Evolutionary conservation across 352 stramenopile genomes (phyloP).

Genomic region (Globisporangium radiosum): DNA sequence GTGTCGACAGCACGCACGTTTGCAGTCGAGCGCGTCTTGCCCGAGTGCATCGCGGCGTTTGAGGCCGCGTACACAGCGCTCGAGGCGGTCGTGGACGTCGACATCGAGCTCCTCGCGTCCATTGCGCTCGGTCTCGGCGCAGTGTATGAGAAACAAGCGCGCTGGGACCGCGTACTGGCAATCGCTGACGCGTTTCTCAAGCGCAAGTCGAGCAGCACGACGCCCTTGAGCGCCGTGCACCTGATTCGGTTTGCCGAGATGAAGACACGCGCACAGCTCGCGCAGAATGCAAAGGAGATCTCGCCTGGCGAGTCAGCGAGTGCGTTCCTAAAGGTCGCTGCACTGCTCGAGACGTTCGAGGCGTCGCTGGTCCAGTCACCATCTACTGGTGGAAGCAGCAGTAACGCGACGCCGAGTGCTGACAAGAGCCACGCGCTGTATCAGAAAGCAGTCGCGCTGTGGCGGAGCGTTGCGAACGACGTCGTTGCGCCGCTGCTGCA

Average conservation of each 20-base stretch:
- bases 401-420: slow-evolving; percentile 6
- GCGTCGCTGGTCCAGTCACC: slow-evolving; percentile 18
- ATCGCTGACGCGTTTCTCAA: slow-evolving; percentile 59
- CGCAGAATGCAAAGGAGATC: slow-evolving; percentile 68
- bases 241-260: slow-evolving; percentile 65
- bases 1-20: slow-evolving; percentile 5
- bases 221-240: slow-evolving; percentile 14
- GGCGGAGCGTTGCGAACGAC: slow-evolving; percentile 31
- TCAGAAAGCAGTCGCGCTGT: slow-evolving; percentile 52
- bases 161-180: slow-evolving; percentile 38
- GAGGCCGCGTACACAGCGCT: slow-evolving; percentile 45
- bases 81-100: slow-evolving; percentile 20
- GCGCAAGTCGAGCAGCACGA: slow-evolving; percentile 19
- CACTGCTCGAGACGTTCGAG: slow-evolving; percentile 52
- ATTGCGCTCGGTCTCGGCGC: slow-evolving; percentile 43
- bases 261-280: slow-evolving; percentile 52
- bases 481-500: slow-evolving; percentile 21
- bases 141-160: slow-evolving; percentile 38
- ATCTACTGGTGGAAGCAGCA: background rate
- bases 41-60: slow-evolving; percentile 57
- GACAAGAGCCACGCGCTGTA: slow-evolving; percentile 50
- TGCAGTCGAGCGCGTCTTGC: slow-evolving; percentile 38
- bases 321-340: slow-evolving; percentile 36
- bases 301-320: slow-evolving; percentile 27
- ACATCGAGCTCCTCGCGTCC: slow-evolving; percentile 44